Percentiles rank a stretch among this genome's conserved stretches.
Evolutionary conservation across 2,329 filamentous ascomycete genomes (phyloP).

Genomic region (Ascochyta pisi): DNA sequence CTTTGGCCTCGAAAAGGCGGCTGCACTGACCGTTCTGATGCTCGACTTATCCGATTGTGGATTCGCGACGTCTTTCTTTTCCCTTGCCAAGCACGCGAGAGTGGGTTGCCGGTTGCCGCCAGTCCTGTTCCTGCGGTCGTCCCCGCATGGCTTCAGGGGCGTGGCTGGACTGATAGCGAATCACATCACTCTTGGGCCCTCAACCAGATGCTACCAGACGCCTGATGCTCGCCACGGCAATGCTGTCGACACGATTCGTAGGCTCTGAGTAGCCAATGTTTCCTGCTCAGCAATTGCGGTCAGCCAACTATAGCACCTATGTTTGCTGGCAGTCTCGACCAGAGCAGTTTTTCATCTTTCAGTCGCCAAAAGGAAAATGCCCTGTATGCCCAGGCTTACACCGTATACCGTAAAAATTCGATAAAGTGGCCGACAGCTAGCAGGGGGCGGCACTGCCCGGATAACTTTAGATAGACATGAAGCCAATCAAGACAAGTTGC

Average conservation of each 20-base stretch:
- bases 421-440: too few relatives aligned
- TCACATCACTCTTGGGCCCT: conserved; percentile 25
- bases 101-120: conserved; percentile 25
- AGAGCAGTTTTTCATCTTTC: conserved; percentile 3
- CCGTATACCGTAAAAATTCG: too few relatives aligned
- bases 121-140: conserved; percentile 36
- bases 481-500: too few relatives aligned
- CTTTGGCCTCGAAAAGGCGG: conserved; percentile 10
- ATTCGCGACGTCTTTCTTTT: conserved; percentile 18
- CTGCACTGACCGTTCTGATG: conserved; percentile 14
- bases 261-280: not conserved
- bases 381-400: conserved; percentile 1
- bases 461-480: too few relatives aligned
- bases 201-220: conserved; percentile 17
- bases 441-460: too few relatives aligned
- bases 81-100: conserved; percentile 43
- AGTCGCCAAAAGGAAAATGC: not conserved
- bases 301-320: not conserved
- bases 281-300: not conserved
- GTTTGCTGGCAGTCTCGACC: not conserved
- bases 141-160: conserved; percentile 35
- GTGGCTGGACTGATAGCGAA: conserved; percentile 29
- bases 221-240: conserved; percentile 19
- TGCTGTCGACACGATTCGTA: conserved; percentile 1
- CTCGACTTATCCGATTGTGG: conserved; percentile 13